Base-by-base conservation (phyloP, 2,329 filamentous ascomycete genomes). In the Myriosclerotinia duriaeana region DNA sequence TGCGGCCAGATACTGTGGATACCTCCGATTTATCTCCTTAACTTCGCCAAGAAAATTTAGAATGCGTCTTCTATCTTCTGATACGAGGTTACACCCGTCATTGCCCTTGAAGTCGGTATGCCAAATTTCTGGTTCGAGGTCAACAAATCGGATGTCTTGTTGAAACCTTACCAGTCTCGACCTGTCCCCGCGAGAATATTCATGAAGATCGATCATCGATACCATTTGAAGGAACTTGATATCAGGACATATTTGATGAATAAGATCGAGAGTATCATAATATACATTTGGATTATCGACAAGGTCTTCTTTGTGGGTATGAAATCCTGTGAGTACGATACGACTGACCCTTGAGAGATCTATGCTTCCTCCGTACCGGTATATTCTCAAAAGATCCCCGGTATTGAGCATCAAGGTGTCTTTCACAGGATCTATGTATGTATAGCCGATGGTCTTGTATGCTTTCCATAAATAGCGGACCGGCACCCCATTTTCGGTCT, bases 371-470 rank as follows among this genome's bases (percentile, higher is more conserved):
- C 58, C 8, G 14, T 50, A 38, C 11, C 9, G 8, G 9, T 26
- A 12, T 22, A 60, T 14, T 11, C 46, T 20, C 5, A 50, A 0
- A 38, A 60, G 30, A 38, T 50, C 44, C 2, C 30, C 8, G 0
- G 50, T 17, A 38, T 60, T 60, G 44, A 60, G 30, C 58, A 60
- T 60, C 34, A 60, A n/a, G 2, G 34, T 60, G 2, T 60, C 58
- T 50, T 30, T 50, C 14, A 20, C 4, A 36, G 44, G 30, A 14
- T 60, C 20, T 2, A 60, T 60, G 5, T 60, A 60, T 8, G 44
- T 60, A 11, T 60, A 20, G 1, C n/a, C 7, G 12, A 26, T 9
- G 8, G 12, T n/a, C 15, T 8, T 17, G 3, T 9, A 11, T 2
- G 14, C 5, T 6, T 2, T 22, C 58, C 58, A 60, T 14, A 50